phyloP scores from a whole-genome alignment of 768 basidiomycete genomes.

The Termitomyces sp. region DNA sequence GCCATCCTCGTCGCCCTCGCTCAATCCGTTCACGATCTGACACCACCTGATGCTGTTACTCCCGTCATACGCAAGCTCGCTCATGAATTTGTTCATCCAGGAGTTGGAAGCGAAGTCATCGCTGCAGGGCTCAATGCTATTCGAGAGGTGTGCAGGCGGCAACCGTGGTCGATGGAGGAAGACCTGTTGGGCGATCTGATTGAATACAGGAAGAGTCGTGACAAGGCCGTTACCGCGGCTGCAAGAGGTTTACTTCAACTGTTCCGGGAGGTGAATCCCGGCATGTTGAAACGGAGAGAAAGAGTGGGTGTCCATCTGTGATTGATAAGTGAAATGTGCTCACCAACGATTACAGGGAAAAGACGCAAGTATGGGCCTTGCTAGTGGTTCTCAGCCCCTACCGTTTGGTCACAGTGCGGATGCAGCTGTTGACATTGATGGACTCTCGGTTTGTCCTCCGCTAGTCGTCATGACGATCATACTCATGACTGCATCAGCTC shows the following conservation, averaged over 20 bases:
- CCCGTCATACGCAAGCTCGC: constrained; percentile 91
- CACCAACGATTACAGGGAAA: constrained; percentile 59
- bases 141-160: constrained; percentile 87
- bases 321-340: neutral
- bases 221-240: constrained; percentile 89
- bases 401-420: constrained; percentile 79
- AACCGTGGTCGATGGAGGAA: constrained; percentile 97
- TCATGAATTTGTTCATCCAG: constrained; percentile 95
- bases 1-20: constrained; percentile 91
- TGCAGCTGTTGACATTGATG: constrained; percentile 83
- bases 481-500: constrained; percentile 41
- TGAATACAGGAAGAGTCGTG: constrained; percentile 92
- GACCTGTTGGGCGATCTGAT: constrained; percentile 89
- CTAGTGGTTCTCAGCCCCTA: constrained; percentile 56
- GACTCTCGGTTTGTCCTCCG: constrained; percentile 62
- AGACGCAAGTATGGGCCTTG: constrained; percentile 75
- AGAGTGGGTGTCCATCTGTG: constrained; percentile 41
- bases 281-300: constrained; percentile 84
- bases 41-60: constrained; percentile 86
- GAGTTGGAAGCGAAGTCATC: constrained; percentile 92
- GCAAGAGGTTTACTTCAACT: constrained; percentile 83
- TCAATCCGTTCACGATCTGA: constrained; percentile 91
- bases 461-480: neutral
- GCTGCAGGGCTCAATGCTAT: constrained; percentile 96
- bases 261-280: constrained; percentile 95